Evolutionary conservation across 2,329 filamentous ascomycete genomes (phyloP).

Genomic region (Zymoseptoria passerinii): DNA sequence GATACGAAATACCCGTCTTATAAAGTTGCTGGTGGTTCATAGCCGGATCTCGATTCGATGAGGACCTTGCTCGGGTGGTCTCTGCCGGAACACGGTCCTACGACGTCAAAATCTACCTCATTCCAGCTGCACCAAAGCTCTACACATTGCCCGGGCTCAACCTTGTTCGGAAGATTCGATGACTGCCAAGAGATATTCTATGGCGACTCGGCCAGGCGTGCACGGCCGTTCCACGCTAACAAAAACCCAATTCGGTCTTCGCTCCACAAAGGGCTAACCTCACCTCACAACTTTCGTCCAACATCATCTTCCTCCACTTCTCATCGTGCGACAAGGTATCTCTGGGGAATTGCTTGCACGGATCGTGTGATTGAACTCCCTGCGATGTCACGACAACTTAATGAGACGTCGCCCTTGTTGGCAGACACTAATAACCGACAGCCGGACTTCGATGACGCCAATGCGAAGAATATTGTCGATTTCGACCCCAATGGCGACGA

Average conservation of each 20-base stretch:
- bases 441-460: slow-evolving; percentile 5
- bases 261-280: not conserved
- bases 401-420: slow-evolving; percentile 15
- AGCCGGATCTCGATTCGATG: not conserved
- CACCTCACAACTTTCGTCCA: not conserved
- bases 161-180: not conserved
- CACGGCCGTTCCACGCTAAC: not conserved
- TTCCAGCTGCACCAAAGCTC: not conserved
- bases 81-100: not conserved
- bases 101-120: not conserved
- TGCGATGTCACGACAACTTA: not conserved
- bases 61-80: not conserved
- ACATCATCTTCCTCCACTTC: not conserved
- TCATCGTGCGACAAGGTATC: not conserved
- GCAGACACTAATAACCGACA: not conserved
- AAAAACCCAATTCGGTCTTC: not conserved
- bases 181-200: not conserved
- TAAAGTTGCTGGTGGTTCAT: too few relatives aligned
- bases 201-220: not conserved
- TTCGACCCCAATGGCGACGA: slow-evolving; percentile 40
- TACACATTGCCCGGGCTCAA: not conserved
- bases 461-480: slow-evolving; percentile 30
- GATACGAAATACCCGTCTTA: too few relatives aligned
- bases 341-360: not conserved
- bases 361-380: not conserved